A percentile compares a stretch with the other conserved stretches of the same genome.
These are phyloP conservation scores for Kandelia obovata DNA, from an alignment of 345 rosid species.

Conservation along the genomic window DNA sequence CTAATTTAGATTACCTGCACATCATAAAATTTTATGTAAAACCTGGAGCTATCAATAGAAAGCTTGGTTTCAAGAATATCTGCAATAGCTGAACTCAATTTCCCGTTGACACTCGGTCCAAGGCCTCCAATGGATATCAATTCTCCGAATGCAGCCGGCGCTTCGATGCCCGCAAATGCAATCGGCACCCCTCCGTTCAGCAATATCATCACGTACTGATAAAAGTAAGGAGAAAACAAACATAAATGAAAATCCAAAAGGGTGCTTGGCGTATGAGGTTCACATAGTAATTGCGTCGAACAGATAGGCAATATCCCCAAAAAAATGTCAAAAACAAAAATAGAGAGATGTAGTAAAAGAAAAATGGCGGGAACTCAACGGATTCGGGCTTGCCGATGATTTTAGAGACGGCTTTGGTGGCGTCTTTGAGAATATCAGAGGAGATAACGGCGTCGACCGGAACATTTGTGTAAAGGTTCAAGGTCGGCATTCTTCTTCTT, in stretches of 20 bases:
- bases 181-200: slow-evolving; percentile 77
- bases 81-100: slow-evolving; percentile 69
- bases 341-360: no score
- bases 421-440: slow-evolving; percentile 90
- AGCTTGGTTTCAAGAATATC: slow-evolving; percentile 84
- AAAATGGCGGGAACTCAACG: slow-evolving; percentile 26
- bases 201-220: slow-evolving; percentile 88
- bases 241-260: not conserved
- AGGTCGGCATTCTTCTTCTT: slow-evolving; percentile 63
- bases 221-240: not conserved
- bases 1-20: slow-evolving; percentile 50
- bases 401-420: slow-evolving; percentile 80
- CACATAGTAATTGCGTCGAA: slow-evolving; percentile 37
- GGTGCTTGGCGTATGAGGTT: not conserved
- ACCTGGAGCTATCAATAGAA: slow-evolving; percentile 74
- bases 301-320: slow-evolving; percentile 21
- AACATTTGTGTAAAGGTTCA: slow-evolving; percentile 73
- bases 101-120: slow-evolving; percentile 64
- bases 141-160: slow-evolving; percentile 89
- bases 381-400: slow-evolving; percentile 96
- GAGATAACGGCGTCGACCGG: slow-evolving; percentile 80
- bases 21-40: slow-evolving; percentile 83
- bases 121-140: slow-evolving; percentile 84
- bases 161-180: slow-evolving; percentile 84
- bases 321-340: not conserved